phyloP scores from a whole-genome alignment of 2,329 filamentous ascomycete species.

The Sphaerulina vaccinii region DNA sequence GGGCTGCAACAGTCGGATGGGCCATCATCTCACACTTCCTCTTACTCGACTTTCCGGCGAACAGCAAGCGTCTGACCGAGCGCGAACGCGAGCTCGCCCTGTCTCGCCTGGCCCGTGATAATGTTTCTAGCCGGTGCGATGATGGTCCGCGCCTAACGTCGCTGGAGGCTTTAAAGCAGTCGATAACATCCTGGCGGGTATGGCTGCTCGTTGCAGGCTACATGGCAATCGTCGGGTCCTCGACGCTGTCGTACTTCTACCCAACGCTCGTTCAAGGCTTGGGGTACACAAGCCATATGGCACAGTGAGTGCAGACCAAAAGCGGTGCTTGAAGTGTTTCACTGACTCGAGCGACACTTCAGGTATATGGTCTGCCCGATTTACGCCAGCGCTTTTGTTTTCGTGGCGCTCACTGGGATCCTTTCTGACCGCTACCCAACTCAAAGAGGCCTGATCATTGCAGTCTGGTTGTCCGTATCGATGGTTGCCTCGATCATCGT shows the following conservation, averaged over 20 bases:
- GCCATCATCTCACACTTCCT: conserved; percentile 47
- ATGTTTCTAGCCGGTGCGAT: conserved; percentile 39
- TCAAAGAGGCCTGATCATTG: conserved; percentile 47
- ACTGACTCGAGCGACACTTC: too few relatives aligned
- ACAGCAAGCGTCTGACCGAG: conserved; percentile 44
- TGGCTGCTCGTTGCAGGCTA: conserved; percentile 52
- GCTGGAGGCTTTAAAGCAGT: conserved; percentile 40
- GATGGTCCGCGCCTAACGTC: conserved; percentile 39
- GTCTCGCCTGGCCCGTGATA: conserved; percentile 46
- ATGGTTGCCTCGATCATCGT: conserved; percentile 43
- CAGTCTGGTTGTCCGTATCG: conserved; percentile 47
- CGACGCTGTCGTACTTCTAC: conserved; percentile 56
- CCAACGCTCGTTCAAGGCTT: conserved; percentile 54
- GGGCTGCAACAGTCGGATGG: conserved; percentile 47
- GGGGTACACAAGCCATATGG: conserved; percentile 47
- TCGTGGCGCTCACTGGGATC: conserved; percentile 48
- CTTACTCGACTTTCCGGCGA: conserved; percentile 52
- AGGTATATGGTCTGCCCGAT: conserved; percentile 43
- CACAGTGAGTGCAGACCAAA: conserved; percentile 49
- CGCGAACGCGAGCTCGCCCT: conserved; percentile 47
- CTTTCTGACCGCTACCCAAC: conserved; percentile 49
- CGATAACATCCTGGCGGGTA: conserved; percentile 48
- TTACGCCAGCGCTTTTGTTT: conserved; percentile 54
- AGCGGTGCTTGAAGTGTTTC: conserved; percentile 1
- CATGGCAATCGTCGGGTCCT: conserved; percentile 52